phyloP scores from a whole-genome alignment of 2,329 filamentous ascomycete genomes.

The Penicillium vulpinum region DNA sequence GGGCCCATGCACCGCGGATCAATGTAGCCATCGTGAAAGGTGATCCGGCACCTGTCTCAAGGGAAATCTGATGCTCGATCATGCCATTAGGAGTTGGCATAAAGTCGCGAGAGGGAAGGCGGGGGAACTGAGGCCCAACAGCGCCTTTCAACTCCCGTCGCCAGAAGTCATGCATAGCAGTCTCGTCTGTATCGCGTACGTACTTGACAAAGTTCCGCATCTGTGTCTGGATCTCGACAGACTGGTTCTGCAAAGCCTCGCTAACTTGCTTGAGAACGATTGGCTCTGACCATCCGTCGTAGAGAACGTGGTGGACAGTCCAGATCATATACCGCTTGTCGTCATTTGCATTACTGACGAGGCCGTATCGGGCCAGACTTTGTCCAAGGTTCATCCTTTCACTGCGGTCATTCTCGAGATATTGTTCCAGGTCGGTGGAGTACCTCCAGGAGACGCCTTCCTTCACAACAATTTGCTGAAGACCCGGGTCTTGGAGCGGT shows the following conservation, averaged over 20 bases:
- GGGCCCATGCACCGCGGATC: slow-evolving; percentile 52
- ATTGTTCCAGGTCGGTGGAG: slow-evolving; percentile 23
- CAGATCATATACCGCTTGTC: slow-evolving; percentile 46
- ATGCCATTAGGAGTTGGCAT: slow-evolving; percentile 47
- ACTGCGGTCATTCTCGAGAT: slow-evolving; percentile 28
- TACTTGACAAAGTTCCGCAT: slow-evolving; percentile 54
- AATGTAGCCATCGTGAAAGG: slow-evolving; percentile 49
- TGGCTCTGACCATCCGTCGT: slow-evolving; percentile 51
- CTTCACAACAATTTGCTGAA: slow-evolving; percentile 41
- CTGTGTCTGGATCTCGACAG: slow-evolving; percentile 21
- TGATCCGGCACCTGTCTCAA: slow-evolving; percentile 26
- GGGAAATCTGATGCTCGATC: slow-evolving; percentile 44
- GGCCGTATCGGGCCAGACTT: slow-evolving; percentile 38
- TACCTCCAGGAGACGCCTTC: slow-evolving; percentile 35
- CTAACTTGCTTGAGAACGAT: slow-evolving; percentile 38
- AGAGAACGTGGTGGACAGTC: slow-evolving; percentile 54
- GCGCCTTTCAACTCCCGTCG: slow-evolving; percentile 47
- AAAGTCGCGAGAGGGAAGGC: slow-evolving; percentile 50
- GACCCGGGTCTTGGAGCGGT: slow-evolving; percentile 35
- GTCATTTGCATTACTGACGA: slow-evolving; percentile 27
- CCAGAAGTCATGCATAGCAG: slow-evolving; percentile 50
- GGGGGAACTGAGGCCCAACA: slow-evolving; percentile 52
- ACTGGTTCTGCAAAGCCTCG: slow-evolving; percentile 25
- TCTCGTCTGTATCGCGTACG: slow-evolving; percentile 45
- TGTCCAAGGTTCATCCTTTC: slow-evolving; percentile 38